phyloP scores from a whole-genome alignment of 257 asterid genomes.

The Cinchona pubescens region DNA sequence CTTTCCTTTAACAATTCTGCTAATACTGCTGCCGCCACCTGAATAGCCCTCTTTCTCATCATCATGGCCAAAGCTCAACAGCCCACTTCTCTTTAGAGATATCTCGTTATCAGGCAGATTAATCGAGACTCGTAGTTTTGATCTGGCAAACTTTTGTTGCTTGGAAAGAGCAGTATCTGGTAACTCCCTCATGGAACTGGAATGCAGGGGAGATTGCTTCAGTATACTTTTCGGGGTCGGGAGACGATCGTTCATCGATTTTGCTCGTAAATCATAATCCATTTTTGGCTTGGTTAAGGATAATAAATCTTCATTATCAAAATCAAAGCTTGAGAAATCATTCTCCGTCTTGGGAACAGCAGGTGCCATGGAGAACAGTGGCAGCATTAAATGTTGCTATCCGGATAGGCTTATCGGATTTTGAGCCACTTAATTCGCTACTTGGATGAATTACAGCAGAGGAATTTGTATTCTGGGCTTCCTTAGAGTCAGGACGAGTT shows the following conservation, averaged over 20 bases:
- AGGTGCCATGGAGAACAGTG: constrained; percentile 94
- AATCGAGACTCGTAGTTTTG: constrained; percentile 78
- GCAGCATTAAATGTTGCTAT: constrained; percentile 94
- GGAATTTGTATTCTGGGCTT: constrained; percentile 19
- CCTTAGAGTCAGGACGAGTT: constrained; percentile 22
- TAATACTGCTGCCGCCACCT: constrained; percentile 13
- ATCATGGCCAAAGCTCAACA: constrained; percentile 30
- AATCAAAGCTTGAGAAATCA: constrained; percentile 32
- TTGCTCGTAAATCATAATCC: constrained; percentile 32
- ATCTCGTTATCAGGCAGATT: constrained; percentile 93
- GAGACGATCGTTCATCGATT: constrained; percentile 53
- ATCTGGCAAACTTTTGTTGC: constrained; percentile 57
- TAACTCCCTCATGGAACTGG: constrained; percentile 22
- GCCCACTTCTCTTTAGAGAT: constrained; percentile 64
- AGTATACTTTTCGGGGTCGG: constrained; percentile 64
- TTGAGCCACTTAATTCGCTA: constrained; percentile 33
- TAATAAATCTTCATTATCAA: constrained; percentile 27
- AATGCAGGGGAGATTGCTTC: constrained; percentile 71
- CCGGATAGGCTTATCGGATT: constrained; percentile 33
- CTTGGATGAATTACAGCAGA: constrained; percentile 80
- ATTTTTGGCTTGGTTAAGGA: background rate
- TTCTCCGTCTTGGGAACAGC: constrained; percentile 51
- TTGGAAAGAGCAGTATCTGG: constrained; percentile 28
- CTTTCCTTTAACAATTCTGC: constrained; percentile 45
- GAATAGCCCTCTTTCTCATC: constrained; percentile 25